Evolutionary conservation across 805 yeast species (phyloP).

Genomic region (Suhomyces pyralidae): DNA sequence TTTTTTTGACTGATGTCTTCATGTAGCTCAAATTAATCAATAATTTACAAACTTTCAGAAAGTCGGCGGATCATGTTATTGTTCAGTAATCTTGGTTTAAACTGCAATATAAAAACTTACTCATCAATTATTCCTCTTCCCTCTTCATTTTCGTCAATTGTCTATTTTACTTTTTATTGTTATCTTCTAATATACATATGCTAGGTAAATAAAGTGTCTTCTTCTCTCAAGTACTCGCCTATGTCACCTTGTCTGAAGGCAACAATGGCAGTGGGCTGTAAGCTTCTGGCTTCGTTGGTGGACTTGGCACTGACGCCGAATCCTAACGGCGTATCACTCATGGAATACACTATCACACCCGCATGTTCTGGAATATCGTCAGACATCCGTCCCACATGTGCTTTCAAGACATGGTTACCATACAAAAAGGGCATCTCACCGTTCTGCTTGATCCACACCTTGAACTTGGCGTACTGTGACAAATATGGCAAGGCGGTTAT

Average conservation of each 20-base stretch:
- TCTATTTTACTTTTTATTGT: background rate
- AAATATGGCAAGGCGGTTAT: slow-evolving; percentile 84
- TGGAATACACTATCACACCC: slow-evolving; percentile 86
- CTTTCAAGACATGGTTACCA: slow-evolving; percentile 94
- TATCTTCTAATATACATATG: background rate
- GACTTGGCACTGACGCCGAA: slow-evolving; percentile 94
- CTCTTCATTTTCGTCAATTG: no score
- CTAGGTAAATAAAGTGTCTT: slow-evolving; percentile 88
- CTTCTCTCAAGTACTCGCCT: slow-evolving; percentile 97
- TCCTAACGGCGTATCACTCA: slow-evolving; percentile 91
- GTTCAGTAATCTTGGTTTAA: no score
- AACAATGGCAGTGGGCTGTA: slow-evolving; percentile 92
- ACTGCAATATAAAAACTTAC: no score
- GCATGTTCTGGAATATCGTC: slow-evolving; percentile 98
- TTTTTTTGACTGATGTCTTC: no score
- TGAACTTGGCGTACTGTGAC: slow-evolving; percentile 86
- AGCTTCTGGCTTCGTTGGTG: slow-evolving; percentile 78
- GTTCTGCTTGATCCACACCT: slow-evolving; percentile 93
- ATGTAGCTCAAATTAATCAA: no score
- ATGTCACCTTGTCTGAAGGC: slow-evolving; percentile 97
- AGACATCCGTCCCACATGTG: slow-evolving; percentile 94
- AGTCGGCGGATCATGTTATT: no score
- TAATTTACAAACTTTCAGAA: no score
- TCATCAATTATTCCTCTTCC: no score
- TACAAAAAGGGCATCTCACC: slow-evolving; percentile 98